Conservation (phyloP, 148 eudicot genomes). For the Chenopodium berlandieri region DNA sequence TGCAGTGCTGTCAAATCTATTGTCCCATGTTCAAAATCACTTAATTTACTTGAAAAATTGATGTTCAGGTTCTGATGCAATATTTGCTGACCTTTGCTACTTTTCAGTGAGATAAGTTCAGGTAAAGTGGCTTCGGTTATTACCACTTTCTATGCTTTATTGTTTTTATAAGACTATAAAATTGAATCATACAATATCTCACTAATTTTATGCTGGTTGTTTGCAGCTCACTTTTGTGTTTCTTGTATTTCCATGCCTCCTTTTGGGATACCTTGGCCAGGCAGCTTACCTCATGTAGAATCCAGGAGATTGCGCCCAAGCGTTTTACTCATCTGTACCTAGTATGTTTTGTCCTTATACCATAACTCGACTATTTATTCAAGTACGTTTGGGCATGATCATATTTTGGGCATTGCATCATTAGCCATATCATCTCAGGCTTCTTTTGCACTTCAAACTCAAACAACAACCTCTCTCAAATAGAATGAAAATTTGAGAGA, state of each 20-base stretch:
- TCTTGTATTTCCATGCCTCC: conserved; percentile 94
- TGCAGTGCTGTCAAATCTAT: not conserved
- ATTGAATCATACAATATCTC: conserved; percentile 1
- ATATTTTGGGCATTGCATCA: not conserved
- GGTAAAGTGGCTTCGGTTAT: conserved; percentile 41
- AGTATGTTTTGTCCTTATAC: conserved; percentile 42
- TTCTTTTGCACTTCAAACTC: not conserved
- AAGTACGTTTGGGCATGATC: not conserved
- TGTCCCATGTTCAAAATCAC: not conserved
- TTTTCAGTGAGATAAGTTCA: conserved; percentile 52
- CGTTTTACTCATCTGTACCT: conserved; percentile 87
- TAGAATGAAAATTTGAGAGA: not conserved
- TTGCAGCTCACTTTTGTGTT: conserved; percentile 89
- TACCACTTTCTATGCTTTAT: not conserved
- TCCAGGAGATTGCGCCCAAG: conserved; percentile 58
- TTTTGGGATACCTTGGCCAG: conserved; percentile 96
- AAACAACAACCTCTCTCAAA: not conserved
- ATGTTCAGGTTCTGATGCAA: no score
- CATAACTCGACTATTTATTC: not conserved
- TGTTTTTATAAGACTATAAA: conserved; percentile 1
- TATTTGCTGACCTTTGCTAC: no score
- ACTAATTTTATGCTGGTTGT: conserved; percentile 23
- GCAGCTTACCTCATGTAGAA: conserved; percentile 97
- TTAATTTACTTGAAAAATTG: no score
- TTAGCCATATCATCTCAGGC: not conserved